Evolutionary conservation across 2,329 filamentous ascomycete species (phyloP), one percentile per base, ranked within the genome.

Genomic region (Aspergillus versicolor): DNA sequence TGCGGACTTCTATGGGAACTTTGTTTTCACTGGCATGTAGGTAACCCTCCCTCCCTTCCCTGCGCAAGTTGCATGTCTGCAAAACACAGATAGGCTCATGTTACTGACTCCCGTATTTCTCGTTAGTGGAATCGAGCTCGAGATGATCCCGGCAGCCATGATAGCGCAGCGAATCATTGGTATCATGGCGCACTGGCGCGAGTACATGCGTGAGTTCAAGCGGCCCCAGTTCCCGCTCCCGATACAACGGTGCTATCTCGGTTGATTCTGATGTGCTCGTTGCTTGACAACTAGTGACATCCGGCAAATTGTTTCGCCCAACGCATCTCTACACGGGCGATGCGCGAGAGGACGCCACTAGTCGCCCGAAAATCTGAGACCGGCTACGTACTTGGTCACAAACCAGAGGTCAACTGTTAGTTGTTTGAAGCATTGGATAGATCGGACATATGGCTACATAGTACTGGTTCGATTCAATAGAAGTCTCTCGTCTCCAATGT

Each of bases 1-100:
- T 59, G 77, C 74, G 2, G 78, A 81, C 55, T 68, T 80, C n/a
- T 78, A 75, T 59, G 75, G 73, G 5, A 71, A 70, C 55, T 78
- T 79, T 48, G 66, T 77, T 12, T 79, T 76, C 55, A 75, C 71
- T 0, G 76, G 70, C 4, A 68, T 79, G 73, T 73, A 56, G 59
- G 70, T 64, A 58, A 5, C 15, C 5, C 9, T 6, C 17, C n/a
- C 5, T 21, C 38, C 3, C 13, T 48, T 17, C 12, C 17, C 11
- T 24, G 24, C 32, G 8, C 8, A 12, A 17, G 27, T 30, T 30
- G 27, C 27, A 30, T 30, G 27, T 30, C 8, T 9, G 27, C 3
- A 11, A 30, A 30, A 4, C 27, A 11, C 27, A 30, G 27, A 30
- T 9, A 11, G 27, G 27, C 3, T 30, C 8, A 30, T 51, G 19